Conservation (phyloP, 2,329 filamentous ascomycete species). For the Scleromitrula shiraiana region DNA sequence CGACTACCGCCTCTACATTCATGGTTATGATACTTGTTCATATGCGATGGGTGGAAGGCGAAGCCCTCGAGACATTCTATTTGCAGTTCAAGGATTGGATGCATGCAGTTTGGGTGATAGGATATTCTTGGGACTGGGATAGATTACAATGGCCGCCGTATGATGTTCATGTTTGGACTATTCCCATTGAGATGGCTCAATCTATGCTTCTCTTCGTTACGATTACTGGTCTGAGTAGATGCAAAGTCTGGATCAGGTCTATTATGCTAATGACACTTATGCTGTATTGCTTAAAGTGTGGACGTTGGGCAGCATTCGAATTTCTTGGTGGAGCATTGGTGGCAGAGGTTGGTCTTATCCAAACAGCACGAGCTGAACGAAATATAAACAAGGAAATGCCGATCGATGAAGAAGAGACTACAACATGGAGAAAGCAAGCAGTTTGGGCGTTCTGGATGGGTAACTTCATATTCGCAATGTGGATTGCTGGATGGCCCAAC, state of each 20-base stretch:
- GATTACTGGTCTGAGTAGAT: conserved; percentile 23
- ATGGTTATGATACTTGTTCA: conserved; percentile 6
- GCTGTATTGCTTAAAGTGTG: conserved; percentile 22
- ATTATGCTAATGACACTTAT: conserved; percentile 19
- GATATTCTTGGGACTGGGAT: conserved; percentile 10
- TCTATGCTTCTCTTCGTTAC: conserved; percentile 25
- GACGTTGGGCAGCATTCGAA: conserved; percentile 30
- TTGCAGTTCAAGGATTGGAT: conserved; percentile 5
- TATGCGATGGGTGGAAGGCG: not conserved
- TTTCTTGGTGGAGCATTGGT: conserved; percentile 40
- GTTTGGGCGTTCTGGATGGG: conserved; percentile 21
- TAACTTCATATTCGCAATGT: conserved; percentile 22
- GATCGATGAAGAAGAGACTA: not conserved
- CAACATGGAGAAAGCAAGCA: conserved; percentile 1
- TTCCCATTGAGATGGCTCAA: conserved; percentile 27
- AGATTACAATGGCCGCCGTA: conserved; percentile 6
- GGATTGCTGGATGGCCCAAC: conserved; percentile 27
- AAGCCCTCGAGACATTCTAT: not conserved
- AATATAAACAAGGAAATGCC: conserved; percentile 9
- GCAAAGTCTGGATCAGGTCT: conserved; percentile 19
- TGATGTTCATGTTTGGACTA: conserved; percentile 23
- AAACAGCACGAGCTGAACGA: conserved; percentile 16
- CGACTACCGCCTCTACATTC: conserved; percentile 18
- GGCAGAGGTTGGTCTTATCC: conserved; percentile 36
- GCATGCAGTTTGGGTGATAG: conserved; percentile 6